Conservation (phyloP, 306 rosid species). For the Lathyrus sativus region DNA sequence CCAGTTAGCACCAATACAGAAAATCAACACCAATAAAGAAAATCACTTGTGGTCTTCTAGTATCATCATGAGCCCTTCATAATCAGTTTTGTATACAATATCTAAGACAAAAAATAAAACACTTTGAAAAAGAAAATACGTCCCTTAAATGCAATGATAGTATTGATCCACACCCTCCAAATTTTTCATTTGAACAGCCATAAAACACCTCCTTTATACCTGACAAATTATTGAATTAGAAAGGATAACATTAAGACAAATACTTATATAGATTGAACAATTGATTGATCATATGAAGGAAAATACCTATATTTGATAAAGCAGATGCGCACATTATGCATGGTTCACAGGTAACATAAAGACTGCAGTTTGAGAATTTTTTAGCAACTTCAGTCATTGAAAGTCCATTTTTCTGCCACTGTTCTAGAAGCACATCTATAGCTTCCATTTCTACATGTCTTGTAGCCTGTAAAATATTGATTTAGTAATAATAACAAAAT, state of each 20-base stretch:
- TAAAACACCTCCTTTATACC: conserved; percentile 83
- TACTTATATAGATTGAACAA: not conserved
- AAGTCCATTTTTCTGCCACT: conserved; percentile 71
- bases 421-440: conserved; percentile 67
- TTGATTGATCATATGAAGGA: not conserved
- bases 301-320: conserved; percentile 68
- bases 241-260: conserved; percentile 1
- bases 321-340: conserved; percentile 97
- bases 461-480: conserved; percentile 62
- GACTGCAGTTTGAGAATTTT: conserved; percentile 63
- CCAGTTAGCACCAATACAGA: no score
- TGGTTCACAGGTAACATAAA: conserved; percentile 94
- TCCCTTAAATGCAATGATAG: conserved; percentile 72
- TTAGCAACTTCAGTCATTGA: conserved; percentile 64
- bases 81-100: no score
- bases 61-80: no score
- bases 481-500: conserved; percentile 3
- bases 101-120: no score
- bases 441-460: conserved; percentile 99
- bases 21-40: no score
- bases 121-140: no score
- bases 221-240: conserved; percentile 36
- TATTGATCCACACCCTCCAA: conserved; percentile 98
- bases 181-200: conserved; percentile 92
- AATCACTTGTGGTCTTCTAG: no score